These are phyloP conservation scores for Pythium myriotylum DNA, from an alignment of 352 stramenopile genomes.

Conservation along the genomic window DNA sequence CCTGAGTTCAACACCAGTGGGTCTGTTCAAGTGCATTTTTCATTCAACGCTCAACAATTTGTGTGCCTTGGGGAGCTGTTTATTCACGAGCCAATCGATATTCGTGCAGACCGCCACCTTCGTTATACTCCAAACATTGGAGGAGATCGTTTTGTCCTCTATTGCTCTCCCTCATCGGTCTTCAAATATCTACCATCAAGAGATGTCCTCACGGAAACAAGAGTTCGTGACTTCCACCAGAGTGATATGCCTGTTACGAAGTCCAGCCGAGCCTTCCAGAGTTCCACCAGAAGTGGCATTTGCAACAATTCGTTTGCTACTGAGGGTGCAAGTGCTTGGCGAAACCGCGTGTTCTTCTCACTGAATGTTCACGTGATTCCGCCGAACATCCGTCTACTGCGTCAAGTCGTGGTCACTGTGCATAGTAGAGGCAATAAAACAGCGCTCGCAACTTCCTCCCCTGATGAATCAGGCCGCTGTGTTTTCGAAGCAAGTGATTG, in stretches of 20 bases:
- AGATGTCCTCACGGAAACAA: constrained; percentile 51
- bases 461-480: constrained; percentile 50
- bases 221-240: constrained; percentile 5
- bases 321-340: constrained; percentile 26
- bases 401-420: constrained; percentile 39
- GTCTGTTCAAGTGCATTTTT: constrained; percentile 55
- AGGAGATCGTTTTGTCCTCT: constrained; percentile 50
- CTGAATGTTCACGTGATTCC: constrained; percentile 48
- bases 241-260: constrained; percentile 3
- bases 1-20: constrained; percentile 54
- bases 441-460: constrained; percentile 34
- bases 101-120: constrained; percentile 52
- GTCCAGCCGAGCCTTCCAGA: constrained; percentile 4
- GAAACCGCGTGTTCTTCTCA: constrained; percentile 43
- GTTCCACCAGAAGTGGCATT: not conserved
- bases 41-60: constrained; percentile 76
- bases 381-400: constrained; percentile 33
- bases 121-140: constrained; percentile 71
- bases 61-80: constrained; percentile 56
- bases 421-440: constrained; percentile 39
- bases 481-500: constrained; percentile 68
- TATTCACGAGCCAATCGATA: constrained; percentile 53
- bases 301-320: not conserved
- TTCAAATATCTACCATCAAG: constrained; percentile 40
- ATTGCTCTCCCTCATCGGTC: constrained; percentile 58